Percentiles rank a stretch among this genome's conserved stretches.
phyloP scores from a whole-genome alignment of 192 early-diverging fungal species.

The Powellomyces hirtus region DNA sequence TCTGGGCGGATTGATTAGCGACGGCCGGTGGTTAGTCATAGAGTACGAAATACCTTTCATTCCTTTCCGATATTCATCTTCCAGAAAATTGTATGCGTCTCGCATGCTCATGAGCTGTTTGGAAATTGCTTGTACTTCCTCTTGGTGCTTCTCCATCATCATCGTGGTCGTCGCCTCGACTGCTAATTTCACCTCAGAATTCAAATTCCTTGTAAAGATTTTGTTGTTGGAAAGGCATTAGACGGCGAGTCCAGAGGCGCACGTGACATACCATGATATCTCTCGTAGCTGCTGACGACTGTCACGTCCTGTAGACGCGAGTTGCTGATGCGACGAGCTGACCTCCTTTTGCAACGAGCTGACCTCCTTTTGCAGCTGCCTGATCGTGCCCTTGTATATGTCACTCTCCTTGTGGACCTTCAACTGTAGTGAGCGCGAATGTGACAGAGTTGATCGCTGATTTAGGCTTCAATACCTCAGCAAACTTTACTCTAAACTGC shows the following conservation, averaged over 20 bases:
- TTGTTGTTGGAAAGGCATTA: background rate
- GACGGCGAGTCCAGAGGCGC: background rate
- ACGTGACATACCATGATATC: conserved; percentile 18
- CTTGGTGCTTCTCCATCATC: conserved; percentile 21
- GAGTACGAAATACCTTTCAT: conserved; percentile 32
- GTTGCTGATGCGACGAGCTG: conserved; percentile 1
- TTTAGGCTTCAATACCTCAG: conserved; percentile 24
- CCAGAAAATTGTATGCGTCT: conserved; percentile 37
- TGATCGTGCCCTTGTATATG: conserved; percentile 24
- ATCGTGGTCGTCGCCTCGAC: conserved; percentile 21
- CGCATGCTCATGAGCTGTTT: conserved; percentile 12
- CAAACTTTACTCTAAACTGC: conserved; percentile 34
- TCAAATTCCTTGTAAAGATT: background rate
- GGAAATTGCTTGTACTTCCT: conserved; percentile 33
- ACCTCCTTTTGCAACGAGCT: conserved; percentile 26
- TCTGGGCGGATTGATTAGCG: conserved; percentile 1
- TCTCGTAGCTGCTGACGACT: conserved; percentile 29
- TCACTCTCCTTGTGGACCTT: conserved; percentile 34
- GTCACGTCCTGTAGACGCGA: conserved; percentile 12
- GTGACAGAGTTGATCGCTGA: no score
- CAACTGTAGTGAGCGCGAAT: background rate
- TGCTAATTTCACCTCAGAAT: conserved; percentile 16
- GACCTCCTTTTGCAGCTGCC: conserved; percentile 36
- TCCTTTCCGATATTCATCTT: conserved; percentile 38
- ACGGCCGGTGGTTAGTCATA: background rate